Evolutionary conservation across 805 yeast genomes (phyloP).

Genomic region (Limtongozyma cylindracea): DNA sequence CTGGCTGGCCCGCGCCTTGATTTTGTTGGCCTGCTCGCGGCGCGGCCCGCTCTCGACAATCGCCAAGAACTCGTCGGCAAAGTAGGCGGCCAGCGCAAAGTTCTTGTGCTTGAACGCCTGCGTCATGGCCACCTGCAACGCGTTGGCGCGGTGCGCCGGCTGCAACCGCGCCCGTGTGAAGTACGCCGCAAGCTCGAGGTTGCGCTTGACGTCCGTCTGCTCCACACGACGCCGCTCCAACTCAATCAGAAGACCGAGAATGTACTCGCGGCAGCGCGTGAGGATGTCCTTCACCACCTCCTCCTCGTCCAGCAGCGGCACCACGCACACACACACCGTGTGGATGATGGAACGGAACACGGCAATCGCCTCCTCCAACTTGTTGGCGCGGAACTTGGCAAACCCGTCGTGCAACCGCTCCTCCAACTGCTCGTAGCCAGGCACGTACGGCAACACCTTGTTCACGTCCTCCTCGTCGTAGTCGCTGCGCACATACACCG

Average conservation of each 20-base stretch:
- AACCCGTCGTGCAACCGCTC: constrained; percentile 46
- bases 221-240: constrained; percentile 66
- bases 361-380: constrained; percentile 57
- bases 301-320: constrained; percentile 51
- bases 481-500: constrained; percentile 41
- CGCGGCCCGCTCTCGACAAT: constrained; percentile 50
- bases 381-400: constrained; percentile 61
- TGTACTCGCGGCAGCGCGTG: constrained; percentile 64
- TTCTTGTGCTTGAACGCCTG: constrained; percentile 79
- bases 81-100: constrained; percentile 67
- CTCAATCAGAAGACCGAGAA: constrained; percentile 80
- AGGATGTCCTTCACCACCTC: constrained; percentile 48
- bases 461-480: constrained; percentile 25
- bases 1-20: constrained; percentile 58
- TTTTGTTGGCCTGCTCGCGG: constrained; percentile 71
- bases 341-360: constrained; percentile 62
- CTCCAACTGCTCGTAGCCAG: constrained; percentile 48
- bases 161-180: constrained; percentile 72
- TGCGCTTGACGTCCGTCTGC: constrained; percentile 49
- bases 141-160: constrained; percentile 64
- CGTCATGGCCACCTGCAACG: constrained; percentile 86
- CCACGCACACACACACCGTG: constrained; percentile 45
- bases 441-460: constrained; percentile 33
- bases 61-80: constrained; percentile 64
- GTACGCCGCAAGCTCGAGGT: constrained; percentile 86